Conservation (phyloP, 1,139 yeast genomes). For the Candida glucosophila region DNA sequence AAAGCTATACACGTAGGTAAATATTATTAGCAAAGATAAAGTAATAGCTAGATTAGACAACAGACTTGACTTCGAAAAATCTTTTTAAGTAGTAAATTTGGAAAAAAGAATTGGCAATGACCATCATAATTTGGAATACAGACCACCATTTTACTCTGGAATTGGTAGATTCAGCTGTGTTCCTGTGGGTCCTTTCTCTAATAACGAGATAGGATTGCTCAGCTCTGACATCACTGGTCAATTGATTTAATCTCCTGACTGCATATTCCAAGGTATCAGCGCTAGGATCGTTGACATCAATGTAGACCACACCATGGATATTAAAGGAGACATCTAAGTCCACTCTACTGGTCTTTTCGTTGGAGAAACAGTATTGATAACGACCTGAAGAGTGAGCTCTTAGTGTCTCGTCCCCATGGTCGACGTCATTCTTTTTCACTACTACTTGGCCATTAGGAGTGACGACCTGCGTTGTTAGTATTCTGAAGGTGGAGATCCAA, state of each 20-base stretch:
- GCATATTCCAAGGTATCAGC: conserved; percentile 81
- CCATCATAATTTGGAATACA: conserved; percentile 79
- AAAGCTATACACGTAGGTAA: too few species aligned
- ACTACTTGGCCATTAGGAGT: conserved; percentile 54
- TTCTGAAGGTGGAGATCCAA: background rate
- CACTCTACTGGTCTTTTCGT: conserved; percentile 63
- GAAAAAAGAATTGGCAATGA: conserved; percentile 78
- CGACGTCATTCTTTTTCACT: conserved; percentile 38
- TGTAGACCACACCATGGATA: conserved; percentile 86
- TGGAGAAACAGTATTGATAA: conserved; percentile 84
- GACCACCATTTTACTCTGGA: conserved; percentile 99
- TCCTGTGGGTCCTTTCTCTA: conserved; percentile 96
- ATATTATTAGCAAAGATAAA: too few species aligned
- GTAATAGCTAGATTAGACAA: conserved; percentile 62
- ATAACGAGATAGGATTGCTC: conserved; percentile 91
- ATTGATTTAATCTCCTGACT: conserved; percentile 64
- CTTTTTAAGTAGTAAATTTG: conserved; percentile 91
- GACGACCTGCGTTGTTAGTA: conserved; percentile 26
- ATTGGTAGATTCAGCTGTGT: conserved; percentile 96
- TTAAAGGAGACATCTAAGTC: conserved; percentile 93
- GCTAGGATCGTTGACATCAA: conserved; percentile 77
- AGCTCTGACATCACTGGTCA: conserved; percentile 80
- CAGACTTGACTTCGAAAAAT: conserved; percentile 90
- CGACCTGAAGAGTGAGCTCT: conserved; percentile 64
- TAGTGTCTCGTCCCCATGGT: conserved; percentile 75